Evolutionary conservation across 75 land plant species (phyloP).

Genomic region (Pinus taeda): DNA sequence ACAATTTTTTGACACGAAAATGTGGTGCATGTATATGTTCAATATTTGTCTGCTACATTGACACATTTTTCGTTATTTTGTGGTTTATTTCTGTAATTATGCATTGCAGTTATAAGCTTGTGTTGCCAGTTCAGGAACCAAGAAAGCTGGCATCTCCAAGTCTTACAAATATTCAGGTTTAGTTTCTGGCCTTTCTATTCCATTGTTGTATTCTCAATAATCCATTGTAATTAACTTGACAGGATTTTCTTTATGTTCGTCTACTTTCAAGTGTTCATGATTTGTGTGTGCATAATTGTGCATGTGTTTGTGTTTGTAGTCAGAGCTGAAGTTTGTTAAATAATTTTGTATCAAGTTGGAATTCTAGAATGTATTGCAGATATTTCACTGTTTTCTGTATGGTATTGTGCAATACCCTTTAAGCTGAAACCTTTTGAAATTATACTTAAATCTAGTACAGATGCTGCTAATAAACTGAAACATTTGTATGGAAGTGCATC

Average conservation of each 20-base stretch:
- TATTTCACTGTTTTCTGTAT: background rate
- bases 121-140: slow-evolving; percentile 71
- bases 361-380: too few relatives aligned
- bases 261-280: too few relatives aligned
- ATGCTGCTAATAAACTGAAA: background rate
- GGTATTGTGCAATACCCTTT: background rate
- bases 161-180: slow-evolving; percentile 89
- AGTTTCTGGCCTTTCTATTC: background rate
- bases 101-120: slow-evolving; percentile 81
- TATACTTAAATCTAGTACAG: background rate
- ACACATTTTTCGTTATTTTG: background rate
- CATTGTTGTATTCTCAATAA: background rate
- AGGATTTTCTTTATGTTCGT: background rate
- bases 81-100: background rate
- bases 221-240: background rate
- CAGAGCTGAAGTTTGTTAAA: background rate
- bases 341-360: background rate
- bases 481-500: too few relatives aligned
- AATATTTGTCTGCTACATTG: background rate
- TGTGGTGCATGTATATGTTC: too few relatives aligned
- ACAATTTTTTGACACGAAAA: background rate
- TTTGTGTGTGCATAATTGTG: too few relatives aligned
- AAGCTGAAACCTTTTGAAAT: background rate
- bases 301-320: too few relatives aligned
- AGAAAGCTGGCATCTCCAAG: slow-evolving; percentile 74